Conservation (phyloP, 805 yeast genomes). For the Saccharomyces paradoxus region DNA sequence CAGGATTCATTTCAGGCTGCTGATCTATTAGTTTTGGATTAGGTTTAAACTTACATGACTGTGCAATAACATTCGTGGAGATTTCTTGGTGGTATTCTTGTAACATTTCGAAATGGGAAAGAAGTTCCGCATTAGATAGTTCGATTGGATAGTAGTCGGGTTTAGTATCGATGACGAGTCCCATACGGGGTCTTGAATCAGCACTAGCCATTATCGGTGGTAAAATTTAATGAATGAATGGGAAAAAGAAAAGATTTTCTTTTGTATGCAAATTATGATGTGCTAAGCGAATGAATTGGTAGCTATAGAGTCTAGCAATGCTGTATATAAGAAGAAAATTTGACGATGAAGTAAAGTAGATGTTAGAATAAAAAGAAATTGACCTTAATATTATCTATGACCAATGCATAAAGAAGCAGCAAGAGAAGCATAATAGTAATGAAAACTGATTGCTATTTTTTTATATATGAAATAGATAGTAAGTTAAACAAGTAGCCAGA, state of each 20-base stretch:
- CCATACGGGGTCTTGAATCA: slow-evolving; percentile 9
- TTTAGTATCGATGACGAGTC: slow-evolving; percentile 34
- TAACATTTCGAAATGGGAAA: slow-evolving; percentile 38
- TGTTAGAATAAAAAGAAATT: not conserved
- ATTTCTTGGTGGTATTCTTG: slow-evolving; percentile 49
- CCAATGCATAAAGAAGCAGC: not conserved
- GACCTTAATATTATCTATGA: not conserved
- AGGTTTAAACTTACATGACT: slow-evolving; percentile 39
- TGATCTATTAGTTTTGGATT: slow-evolving; percentile 60
- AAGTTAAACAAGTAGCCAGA: not conserved
- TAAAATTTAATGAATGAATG: not conserved
- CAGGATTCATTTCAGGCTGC: slow-evolving; percentile 80
- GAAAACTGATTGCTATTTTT: not conserved
- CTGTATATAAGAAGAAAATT: not conserved
- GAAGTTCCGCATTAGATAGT: slow-evolving; percentile 42
- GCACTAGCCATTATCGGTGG: not conserved
- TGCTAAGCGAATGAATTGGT: not conserved
- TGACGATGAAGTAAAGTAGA: not conserved
- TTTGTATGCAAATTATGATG: not conserved
- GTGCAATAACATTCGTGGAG: slow-evolving; percentile 32
- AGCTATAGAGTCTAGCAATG: not conserved
- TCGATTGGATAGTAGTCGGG: slow-evolving; percentile 45
- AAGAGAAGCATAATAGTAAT: not conserved
- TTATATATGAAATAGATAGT: not conserved
- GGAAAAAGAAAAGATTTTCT: not conserved